Evolutionary conservation across 2,329 filamentous ascomycete genomes (phyloP).

Genomic region (Aspergillus vadensis): DNA sequence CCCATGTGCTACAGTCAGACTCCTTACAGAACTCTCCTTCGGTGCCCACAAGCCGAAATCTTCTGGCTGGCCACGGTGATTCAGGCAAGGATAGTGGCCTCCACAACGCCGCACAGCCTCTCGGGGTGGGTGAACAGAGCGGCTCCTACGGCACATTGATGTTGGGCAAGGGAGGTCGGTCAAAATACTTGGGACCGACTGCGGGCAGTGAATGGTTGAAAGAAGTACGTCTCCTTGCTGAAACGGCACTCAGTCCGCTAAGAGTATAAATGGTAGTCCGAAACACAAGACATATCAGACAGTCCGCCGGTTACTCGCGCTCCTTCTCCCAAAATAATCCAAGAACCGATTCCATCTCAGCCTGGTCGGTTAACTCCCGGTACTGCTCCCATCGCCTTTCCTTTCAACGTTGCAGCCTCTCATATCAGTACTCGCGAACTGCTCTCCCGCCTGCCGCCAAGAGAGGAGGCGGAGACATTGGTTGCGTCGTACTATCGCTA

Average conservation of each 20-base stretch:
- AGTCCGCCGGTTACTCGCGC: slow-evolving; percentile 6
- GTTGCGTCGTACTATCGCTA: slow-evolving; percentile 8
- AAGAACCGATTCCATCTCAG: neutral
- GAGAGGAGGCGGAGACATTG: slow-evolving; percentile 1
- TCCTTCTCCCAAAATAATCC: slow-evolving; percentile 1
- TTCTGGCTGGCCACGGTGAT: neutral
- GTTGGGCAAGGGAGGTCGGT: slow-evolving; percentile 6
- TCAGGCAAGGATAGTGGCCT: neutral
- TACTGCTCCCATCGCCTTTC: slow-evolving; percentile 2
- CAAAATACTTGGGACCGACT: slow-evolving; percentile 4
- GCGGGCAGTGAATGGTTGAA: slow-evolving; percentile 5
- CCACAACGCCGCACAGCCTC: neutral
- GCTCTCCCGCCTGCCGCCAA: neutral
- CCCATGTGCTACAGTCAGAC: slow-evolving; percentile 1
- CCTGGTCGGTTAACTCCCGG: neutral
- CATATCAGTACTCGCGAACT: slow-evolving; percentile 2
- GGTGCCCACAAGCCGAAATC: neutral
- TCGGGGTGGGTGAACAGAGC: neutral
- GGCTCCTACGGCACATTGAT: slow-evolving; percentile 9
- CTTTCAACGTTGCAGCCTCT: neutral
- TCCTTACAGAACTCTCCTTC: neutral
- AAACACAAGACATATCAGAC: slow-evolving; percentile 2
- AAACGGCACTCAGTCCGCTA: neutral
- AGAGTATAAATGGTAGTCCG: neutral
- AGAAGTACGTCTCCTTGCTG: neutral